Evolutionary conservation across 805 yeast genomes (phyloP), one percentile per base, ranked within the genome.

Genomic region (Yamadazyma olivae): DNA sequence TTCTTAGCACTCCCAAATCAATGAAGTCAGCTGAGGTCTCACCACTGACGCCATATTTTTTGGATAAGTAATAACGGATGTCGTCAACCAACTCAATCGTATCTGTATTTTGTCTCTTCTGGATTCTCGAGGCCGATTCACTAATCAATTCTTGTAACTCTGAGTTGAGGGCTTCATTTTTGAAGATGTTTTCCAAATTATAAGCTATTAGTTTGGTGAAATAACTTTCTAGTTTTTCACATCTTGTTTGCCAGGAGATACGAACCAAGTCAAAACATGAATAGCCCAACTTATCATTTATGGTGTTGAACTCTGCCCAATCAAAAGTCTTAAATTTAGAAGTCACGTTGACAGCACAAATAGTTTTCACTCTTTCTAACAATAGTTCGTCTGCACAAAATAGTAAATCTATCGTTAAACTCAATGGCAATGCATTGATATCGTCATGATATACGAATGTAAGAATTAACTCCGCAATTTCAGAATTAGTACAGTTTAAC

Each of bases 71-170:
- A 54, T 71, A 85, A 44, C 89, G 64, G 8, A 85, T 79, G 59
- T 84, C 95, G 56, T 84, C 95, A 18, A 85, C 66, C 46, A 85
- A 61, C 49, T 85, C 95, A 50, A 85, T 81, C 1, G 91, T 81
- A 59, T 85, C 95, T 0, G 84, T 81, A 41, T 79, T 86, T 46
- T 85, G 79, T 51, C 93, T 70, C 12, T 54, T 57, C 15, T 70
- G 50, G 33, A 85, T 83, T 46, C 86, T 61, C 12, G 49, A 44
- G 0, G 91, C 82, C 51, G 77, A 68, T 44, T 66, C 69, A 33
- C 42, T 46, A n/a, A 65, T 53, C 14, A 63, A 41, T 6, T 26
- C 28, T 6, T 42, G 33, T 13, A 62, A 36, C 30, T 35, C 18
- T 0, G 28, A 8, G n/a, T 60, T 32, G 28, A 67, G 70, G 1